Evolutionary conservation across 1,139 yeast genomes (phyloP), one percentile per base, ranked within the genome.

Genomic region (Taiozyma onychis): DNA sequence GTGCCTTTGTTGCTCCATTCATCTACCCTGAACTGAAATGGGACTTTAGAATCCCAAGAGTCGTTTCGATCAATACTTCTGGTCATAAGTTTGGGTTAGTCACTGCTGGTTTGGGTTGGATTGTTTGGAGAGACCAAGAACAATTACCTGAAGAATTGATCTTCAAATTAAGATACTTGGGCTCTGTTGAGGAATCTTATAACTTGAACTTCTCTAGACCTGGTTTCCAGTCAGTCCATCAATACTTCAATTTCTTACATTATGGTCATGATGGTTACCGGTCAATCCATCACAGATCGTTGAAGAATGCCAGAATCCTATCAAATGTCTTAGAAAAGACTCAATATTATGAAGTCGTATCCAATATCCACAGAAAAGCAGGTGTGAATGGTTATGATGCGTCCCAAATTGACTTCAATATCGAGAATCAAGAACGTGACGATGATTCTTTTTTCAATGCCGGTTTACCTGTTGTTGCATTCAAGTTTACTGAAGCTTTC

Each of bases 61-160:
- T 90, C 47, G 82, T 78, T 57, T 83, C 91, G 34, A 89, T 90
- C 69, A 90, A 88, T 71, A 81, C 96, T n/a, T 86, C 96, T 2
- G 97, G 97, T 53, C 97, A 90, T 72, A 90, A 90, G 70, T 90
- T 86, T 69, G 97, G 97, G 37, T 74, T 90, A 48, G 85, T 91
- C 39, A 81, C 95, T 34, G 96, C 93, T 18, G 97, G 97, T 47
- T 77, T 88, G 50, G 97, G 97, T 48, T 90, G 97, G 97, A 81
- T 90, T 52, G 70, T 90, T 52, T 90, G 96, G 91, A 82, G 82
- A 64, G 83, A 83, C 64, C 72, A 74, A 41, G 63, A 73, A 46
- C 76, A 76, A 61, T 75, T 90, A 56, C 95, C 97, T 27, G 74
- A 83, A 48, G 80, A 78, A 53, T 74, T 90, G 57, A 77, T 86